Evolutionary conservation across 192 early-diverging fungal genomes (phyloP).

Genomic region (Phycomyces nitens): DNA sequence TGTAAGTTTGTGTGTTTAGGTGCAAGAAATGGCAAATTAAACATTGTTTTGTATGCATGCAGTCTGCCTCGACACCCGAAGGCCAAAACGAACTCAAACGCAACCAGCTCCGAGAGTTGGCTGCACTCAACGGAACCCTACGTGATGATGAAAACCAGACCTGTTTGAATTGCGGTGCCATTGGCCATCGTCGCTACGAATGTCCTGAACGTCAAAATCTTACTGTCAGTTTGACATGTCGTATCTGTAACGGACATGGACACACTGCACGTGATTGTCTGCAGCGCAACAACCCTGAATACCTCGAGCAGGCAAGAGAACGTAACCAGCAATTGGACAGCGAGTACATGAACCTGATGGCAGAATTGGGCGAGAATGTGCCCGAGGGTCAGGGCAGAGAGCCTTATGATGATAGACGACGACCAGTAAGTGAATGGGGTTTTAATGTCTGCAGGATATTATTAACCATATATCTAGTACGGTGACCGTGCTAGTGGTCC

Average conservation of each 20-base stretch:
- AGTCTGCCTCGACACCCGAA: conserved; percentile 87
- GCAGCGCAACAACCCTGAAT: conserved; percentile 79
- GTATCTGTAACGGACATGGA: conserved; percentile 84
- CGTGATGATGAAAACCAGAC: conserved; percentile 93
- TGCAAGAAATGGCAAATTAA: not conserved
- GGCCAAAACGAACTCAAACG: conserved; percentile 94
- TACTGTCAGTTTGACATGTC: conserved; percentile 81
- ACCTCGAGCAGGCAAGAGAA: conserved; percentile 65
- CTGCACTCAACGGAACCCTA: conserved; percentile 92
- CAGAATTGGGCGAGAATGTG: conserved; percentile 77
- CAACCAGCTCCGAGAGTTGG: conserved; percentile 91
- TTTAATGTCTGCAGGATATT: too few relatives aligned
- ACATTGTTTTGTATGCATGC: not conserved
- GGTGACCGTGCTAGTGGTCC: not conserved
- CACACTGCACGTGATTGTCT: conserved; percentile 94
- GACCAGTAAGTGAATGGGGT: not conserved
- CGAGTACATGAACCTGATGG: conserved; percentile 93
- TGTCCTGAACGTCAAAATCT: conserved; percentile 88
- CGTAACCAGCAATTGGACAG: conserved; percentile 83
- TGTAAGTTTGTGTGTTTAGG: conserved; percentile 41
- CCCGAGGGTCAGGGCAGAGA: conserved; percentile 23
- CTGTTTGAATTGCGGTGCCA: conserved; percentile 89
- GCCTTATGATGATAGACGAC: conserved; percentile 4
- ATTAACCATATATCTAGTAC: too few relatives aligned
- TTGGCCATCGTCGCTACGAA: conserved; percentile 88